Evolutionary conservation across 345 rosid species (phyloP), one percentile per base, ranked within the genome.

Genomic region (Populus ilicifolia): DNA sequence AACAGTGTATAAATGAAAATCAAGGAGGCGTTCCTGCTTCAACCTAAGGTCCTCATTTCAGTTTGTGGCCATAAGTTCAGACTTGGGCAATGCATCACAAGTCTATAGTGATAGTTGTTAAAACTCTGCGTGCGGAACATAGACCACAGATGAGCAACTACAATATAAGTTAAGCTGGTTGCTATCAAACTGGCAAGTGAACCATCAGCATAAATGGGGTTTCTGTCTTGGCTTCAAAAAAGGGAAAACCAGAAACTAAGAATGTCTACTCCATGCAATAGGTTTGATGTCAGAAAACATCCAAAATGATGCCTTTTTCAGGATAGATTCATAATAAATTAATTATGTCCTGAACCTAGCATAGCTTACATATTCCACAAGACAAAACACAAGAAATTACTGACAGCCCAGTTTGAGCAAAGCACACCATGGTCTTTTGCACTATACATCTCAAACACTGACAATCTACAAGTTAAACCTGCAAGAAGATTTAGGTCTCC

Each of bases 381-480:
- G 64, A 59, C 29, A 59, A n/a, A 56, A 59, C 33, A 63, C 75
- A 77, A 63, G 70, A 69, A 69, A 61, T 67, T 81, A 83, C 82
- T 8, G 63, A 72, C 39, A 70, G 56, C 73, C 64, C 64, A 52
- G 84, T 73, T 71, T 59, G 79, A 71, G 76, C 76, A 78, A 79
- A 84, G 64, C 74, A 83, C 33, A 39, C 20, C 78, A 78, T 21
- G 66, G 80, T 72, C 43, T 71, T 74, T 83, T 54, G 77, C 83
- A 80, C 81, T 84, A 77, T 86, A 88, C 91, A 89, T 71, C 83
- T 75, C 86, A 82, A 43, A 2, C 67, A 78, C 79, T 75, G 67
- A n/a, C 77, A 80, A 80, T 72, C 82, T 74, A 83, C 83, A 81
- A 78, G 78, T 80, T 82, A 73, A 75, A 79, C 61, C 77, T 69